Conservation (phyloP, 129 eudicot species). For the Pulicaria dysenterica region DNA sequence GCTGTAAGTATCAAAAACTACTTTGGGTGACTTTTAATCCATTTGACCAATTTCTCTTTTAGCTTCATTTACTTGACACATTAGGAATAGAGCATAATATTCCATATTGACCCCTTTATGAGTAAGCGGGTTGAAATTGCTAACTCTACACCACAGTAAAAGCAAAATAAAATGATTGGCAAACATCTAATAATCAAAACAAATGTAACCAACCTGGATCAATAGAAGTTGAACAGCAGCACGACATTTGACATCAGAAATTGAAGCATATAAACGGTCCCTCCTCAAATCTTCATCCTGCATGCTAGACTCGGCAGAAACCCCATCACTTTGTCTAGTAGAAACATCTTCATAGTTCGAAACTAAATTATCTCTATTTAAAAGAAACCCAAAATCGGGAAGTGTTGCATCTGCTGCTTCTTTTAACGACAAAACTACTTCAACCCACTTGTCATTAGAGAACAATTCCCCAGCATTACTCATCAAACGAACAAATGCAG, state of each 20-base stretch:
- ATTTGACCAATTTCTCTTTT: neutral
- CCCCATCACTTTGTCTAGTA: conserved; percentile 41
- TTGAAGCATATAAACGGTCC: conserved; percentile 55
- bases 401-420: conserved; percentile 79
- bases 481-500: conserved; percentile 93
- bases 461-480: conserved; percentile 90
- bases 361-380: conserved; percentile 42
- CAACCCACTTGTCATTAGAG: conserved; percentile 84
- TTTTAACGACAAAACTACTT: conserved; percentile 74
- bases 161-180: neutral
- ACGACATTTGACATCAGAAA: conserved; percentile 80
- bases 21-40: conserved; percentile 1
- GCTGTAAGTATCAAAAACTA: neutral
- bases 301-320: conserved; percentile 45
- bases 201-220: conserved; percentile 61
- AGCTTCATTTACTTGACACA: neutral
- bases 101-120: neutral
- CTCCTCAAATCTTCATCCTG: conserved; percentile 58
- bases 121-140: neutral
- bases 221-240: conserved; percentile 87
- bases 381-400: conserved; percentile 72
- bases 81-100: neutral
- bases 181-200: neutral
- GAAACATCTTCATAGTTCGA: conserved; percentile 51
- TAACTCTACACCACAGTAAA: neutral